Conservation (phyloP, 2,329 filamentous ascomycete genomes). For the Alternaria arbusti region DNA sequence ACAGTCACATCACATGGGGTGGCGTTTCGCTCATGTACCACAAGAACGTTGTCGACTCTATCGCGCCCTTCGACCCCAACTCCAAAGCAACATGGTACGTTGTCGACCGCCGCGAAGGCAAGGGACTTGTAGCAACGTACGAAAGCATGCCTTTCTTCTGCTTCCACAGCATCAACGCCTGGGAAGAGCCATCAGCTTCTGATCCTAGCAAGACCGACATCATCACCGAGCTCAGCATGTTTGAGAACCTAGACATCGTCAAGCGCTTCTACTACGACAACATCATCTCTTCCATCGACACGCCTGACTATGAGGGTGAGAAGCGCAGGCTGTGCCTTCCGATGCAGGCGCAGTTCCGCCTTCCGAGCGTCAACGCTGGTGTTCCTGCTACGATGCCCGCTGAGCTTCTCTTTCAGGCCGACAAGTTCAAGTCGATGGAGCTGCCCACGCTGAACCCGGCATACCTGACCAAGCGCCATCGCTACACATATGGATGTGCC, state of each 20-base stretch:
- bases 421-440: slow-evolving; percentile 60
- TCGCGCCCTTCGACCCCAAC: slow-evolving; percentile 66
- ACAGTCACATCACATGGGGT: slow-evolving; percentile 63
- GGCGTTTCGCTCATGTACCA: slow-evolving; percentile 69
- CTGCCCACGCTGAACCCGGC: slow-evolving; percentile 70
- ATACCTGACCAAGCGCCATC: slow-evolving; percentile 60
- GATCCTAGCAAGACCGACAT: slow-evolving; percentile 58
- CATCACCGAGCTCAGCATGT: slow-evolving; percentile 69
- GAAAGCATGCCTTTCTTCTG: slow-evolving; percentile 73
- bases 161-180: slow-evolving; percentile 82
- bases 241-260: slow-evolving; percentile 69
- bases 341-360: slow-evolving; percentile 39
- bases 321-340: slow-evolving; percentile 35
- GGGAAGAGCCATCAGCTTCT: slow-evolving; percentile 62
- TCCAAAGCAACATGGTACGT: slow-evolving; percentile 73
- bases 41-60: slow-evolving; percentile 71
- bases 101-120: slow-evolving; percentile 67
- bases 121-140: slow-evolving; percentile 73
- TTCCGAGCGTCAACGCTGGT: slow-evolving; percentile 45
- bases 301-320: slow-evolving; percentile 23
- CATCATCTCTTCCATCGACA: slow-evolving; percentile 27
- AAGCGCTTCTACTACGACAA: slow-evolving; percentile 68
- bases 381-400: slow-evolving; percentile 6
- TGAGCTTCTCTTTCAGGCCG: slow-evolving; percentile 17
- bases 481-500: slow-evolving; percentile 66